Base-by-base conservation (phyloP, 75 land plant species). In the Picea sitchensis region DNA sequence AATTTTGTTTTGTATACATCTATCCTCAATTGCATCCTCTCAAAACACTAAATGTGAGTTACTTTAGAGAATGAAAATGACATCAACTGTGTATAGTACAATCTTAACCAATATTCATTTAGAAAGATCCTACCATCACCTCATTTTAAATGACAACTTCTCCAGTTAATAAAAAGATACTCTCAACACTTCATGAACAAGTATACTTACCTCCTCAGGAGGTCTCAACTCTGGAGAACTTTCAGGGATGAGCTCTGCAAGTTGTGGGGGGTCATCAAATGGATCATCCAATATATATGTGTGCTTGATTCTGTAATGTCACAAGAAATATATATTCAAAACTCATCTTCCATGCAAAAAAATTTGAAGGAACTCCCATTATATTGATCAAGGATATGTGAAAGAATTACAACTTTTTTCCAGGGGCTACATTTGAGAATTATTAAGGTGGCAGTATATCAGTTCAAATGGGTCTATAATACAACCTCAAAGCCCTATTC, bases 251-350 rank as follows among this genome's bases (percentile, higher is more conserved):
- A 95, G 76, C n/a, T 88, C 99, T 80, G 87, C 84, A 59, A 97
- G 89, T 79, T 90, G 91, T 31, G 94, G 76, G 59, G 99, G 99
- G 75, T 97, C 98, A 75, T 93, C 96, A 84, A 97, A 97, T 58
- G 99, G 99, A 86, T 97, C 99, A 80, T 97, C 98, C 77, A 97
- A 67, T 47, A 97, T 86, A 76, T 90, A 90, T 11, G 98, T 89
- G 78, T 95, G 98, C 82, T 93, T 97, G 54, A 97, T 90, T 61
- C 99, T 97, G 88, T 71, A 20, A 30, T 36, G 38, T 23, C 56
- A 73, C 15, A 72, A 65, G 6, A 30, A 67, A 18, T 0, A 14
- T 31, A 65, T 36, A 8, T 8, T 47, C 5, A 34, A 44, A 20
- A 44, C 26, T 76, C 21, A 4, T 12, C 64, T 8, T 76, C 73